These are phyloP conservation scores for Cyathus striatus DNA, from an alignment of 768 basidiomycete genomes.

Conservation along the genomic window DNA sequence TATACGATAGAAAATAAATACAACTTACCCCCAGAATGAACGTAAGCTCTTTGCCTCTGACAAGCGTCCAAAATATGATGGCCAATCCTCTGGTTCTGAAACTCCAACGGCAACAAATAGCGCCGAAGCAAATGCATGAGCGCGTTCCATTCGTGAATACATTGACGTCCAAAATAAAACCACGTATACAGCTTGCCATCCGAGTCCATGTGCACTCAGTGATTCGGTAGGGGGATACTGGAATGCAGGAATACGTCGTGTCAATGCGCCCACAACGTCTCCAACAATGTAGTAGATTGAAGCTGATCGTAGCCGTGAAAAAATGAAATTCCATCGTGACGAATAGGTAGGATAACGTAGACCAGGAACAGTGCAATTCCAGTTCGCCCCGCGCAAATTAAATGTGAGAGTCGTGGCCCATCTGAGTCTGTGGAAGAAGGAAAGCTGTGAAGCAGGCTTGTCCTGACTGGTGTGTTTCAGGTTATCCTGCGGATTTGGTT, in stretches of 20 bases:
- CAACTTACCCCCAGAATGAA: conserved; percentile 28
- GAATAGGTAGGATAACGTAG: conserved; percentile 2
- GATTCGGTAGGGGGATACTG: not conserved
- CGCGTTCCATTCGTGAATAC: not conserved
- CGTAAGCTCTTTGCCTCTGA: conserved; percentile 22
- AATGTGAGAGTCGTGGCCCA: conserved; percentile 4
- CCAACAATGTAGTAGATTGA: not conserved
- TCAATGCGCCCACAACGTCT: not conserved
- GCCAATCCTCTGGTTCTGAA: conserved; percentile 20
- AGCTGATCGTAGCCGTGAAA: not conserved
- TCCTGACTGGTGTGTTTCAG: conserved; percentile 3
- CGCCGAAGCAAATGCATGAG: not conserved
- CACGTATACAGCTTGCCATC: conserved; percentile 6
- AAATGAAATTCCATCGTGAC: conserved; percentile 3
- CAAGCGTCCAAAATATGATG: conserved; percentile 18
- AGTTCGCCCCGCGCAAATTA: conserved; percentile 6
- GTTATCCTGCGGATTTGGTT: conserved; percentile 2
- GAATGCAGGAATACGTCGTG: not conserved
- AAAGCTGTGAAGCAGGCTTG: not conserved
- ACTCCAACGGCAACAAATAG: conserved; percentile 7
- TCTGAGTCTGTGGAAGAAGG: conserved; percentile 2
- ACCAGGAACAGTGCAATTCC: conserved; percentile 6
- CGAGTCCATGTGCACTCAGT: conserved; percentile 1
- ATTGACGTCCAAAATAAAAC: conserved; percentile 2
- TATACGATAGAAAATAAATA: not conserved